Percentiles rank a stretch among this genome's conserved stretches.
Conservation (phyloP, 1,284 basidiomycete genomes). For the Boletus coffeatus region DNA sequence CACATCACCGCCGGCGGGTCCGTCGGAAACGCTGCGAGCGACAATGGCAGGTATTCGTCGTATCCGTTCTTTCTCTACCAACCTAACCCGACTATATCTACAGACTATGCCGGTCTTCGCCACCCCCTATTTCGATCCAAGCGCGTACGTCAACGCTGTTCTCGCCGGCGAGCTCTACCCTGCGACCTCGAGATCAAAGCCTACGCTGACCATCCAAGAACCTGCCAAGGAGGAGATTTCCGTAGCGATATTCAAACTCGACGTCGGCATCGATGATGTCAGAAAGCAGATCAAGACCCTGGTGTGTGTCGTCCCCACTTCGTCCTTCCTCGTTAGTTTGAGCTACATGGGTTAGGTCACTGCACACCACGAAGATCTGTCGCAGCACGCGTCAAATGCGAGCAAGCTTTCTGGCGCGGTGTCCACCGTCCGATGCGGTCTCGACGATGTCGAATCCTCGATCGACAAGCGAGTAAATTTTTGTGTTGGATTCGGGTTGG, state of each 20-base stretch:
- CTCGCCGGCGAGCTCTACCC: slow-evolving; percentile 76
- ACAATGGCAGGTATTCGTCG: slow-evolving; percentile 24
- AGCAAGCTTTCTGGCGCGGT: slow-evolving; percentile 60
- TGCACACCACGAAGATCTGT: slow-evolving; percentile 65
- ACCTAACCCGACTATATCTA: neutral
- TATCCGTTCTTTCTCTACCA: neutral
- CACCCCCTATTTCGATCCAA: slow-evolving; percentile 69
- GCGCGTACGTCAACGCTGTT: slow-evolving; percentile 85
- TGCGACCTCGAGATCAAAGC: slow-evolving; percentile 22
- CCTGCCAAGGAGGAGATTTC: slow-evolving; percentile 81
- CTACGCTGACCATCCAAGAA: slow-evolving; percentile 41
- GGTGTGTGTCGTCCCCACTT: slow-evolving; percentile 41
- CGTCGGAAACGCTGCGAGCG: neutral
- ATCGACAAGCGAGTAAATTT: slow-evolving; percentile 56
- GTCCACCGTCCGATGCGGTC: slow-evolving; percentile 53
- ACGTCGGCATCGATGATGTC: slow-evolving; percentile 82
- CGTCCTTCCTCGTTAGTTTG: neutral
- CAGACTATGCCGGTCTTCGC: slow-evolving; percentile 69
- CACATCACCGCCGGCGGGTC: neutral
- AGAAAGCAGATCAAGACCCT: slow-evolving; percentile 81
- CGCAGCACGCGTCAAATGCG: slow-evolving; percentile 67
- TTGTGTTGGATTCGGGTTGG: neutral
- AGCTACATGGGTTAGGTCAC: slow-evolving; percentile 43
- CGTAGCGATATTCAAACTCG: slow-evolving; percentile 79
- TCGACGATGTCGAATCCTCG: slow-evolving; percentile 63